Base-by-base conservation (phyloP, 495 filamentous ascomycete species). In the Halenospora varia region DNA sequence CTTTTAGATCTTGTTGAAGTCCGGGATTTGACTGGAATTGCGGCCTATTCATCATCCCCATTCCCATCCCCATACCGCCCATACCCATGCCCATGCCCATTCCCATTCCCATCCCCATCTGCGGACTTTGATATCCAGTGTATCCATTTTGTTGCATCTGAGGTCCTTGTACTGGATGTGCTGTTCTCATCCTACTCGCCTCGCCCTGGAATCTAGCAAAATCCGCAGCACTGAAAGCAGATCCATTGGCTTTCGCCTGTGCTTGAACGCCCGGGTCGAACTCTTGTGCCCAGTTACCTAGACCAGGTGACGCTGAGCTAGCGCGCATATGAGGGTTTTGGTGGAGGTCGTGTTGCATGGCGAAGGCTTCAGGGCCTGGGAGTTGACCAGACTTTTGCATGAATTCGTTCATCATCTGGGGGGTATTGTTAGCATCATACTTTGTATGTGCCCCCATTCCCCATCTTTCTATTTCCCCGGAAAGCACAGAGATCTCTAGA, bases 381-480 rank as follows among this genome's bases (percentile, higher is more conserved):
- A 86, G 55, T 62, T 84, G 81, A 22, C 73, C 78, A 35, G 79
- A 77, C 70, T 92, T 85, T 69, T 91, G 87, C 66, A 96, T 77
- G 73, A 96, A 98, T 39, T 91, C 86, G 66, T 96, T 88, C 86
- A 97, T 89, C 86, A 92, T 91, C 88, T 95, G 59, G 17, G n/a
- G 10, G 10, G 13, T 13, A 35, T 17, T 9, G 47, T 57, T 24
- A 57, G 55, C 54, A n/a, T 35, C 53, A 52, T 55, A 19, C 18
- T 44, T 26, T 41, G n/a, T n/a, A n/a, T n/a, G n/a, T n/a, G n/a
- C 17, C n/a, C 45, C 26, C 18, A 20, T n/a, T 17, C 25, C n/a
- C 46, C 29, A 22, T 10, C 29, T 13, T n/a, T 41, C 11, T 10
- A 18, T n/a, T 44, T n/a, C 48, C 13, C 10, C 39, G 20, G 40